Base-by-base conservation (phyloP, 495 filamentous ascomycete genomes). In the Penicillium crystallinum region DNA sequence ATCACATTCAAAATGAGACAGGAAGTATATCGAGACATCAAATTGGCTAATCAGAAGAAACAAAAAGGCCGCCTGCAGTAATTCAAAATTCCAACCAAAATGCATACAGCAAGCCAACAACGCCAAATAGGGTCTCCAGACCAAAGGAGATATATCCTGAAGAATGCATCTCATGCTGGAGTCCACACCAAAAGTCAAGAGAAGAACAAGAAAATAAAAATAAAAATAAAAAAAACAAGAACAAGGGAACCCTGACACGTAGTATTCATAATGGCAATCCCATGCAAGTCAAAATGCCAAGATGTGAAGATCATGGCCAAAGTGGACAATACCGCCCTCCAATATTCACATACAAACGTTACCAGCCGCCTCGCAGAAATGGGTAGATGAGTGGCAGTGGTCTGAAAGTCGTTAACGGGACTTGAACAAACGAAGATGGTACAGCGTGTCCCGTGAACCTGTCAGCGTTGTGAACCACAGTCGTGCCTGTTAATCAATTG, bases 21-120 rank as follows among this genome's bases (percentile, higher is more conserved):
- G 17, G 27, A 17, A 23, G 36, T n/a, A 47, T 47, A 17, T 35
- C 30, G 18, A 46, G 19, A 25, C 8, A 34, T 7, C 4, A 23
- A 46, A 31, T 33, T 15, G 18, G 3, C 11, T 18, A n/a, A 17
- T 9, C 3, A 15, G 3, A 36, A 41, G 1, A 42, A 25, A 5
- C 7, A 29, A 43, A 43, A 17, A 49, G 21, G 23, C 33, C 46
- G 14, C n/a, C 35, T 15, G 45, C 31, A 9, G 14, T 38, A 39
- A 18, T 21, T 25, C 37, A 42, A 35, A 33, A 30, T 22, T 33
- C 48, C 46, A 38, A 38, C 31, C 45, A 7, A 36, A 48, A 48
- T 48, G 46, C 46, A 48, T 47, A 48, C 10, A 37, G 25, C 38
- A 51, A 43, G 23, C 23, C 19, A 22, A 33, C 42, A 48, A 48